Base-by-base conservation (phyloP, 805 yeast genomes). In the Candida palmyrensis region DNA sequence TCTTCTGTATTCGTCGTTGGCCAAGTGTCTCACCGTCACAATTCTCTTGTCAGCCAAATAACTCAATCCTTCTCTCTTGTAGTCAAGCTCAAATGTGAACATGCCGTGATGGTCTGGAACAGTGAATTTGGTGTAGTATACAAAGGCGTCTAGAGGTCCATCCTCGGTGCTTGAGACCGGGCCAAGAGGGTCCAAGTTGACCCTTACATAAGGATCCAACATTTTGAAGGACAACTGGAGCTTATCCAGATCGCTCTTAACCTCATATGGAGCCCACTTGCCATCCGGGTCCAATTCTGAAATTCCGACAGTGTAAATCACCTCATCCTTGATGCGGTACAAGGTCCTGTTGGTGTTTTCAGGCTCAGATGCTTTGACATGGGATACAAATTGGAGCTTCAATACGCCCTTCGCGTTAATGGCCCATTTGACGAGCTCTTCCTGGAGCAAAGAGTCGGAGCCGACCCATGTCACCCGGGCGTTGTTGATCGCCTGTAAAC, bases 71-170 rank as follows among this genome's bases (percentile, higher is more conserved):
- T 75, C 66, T 52, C 95, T 78, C 55, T 74, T 74, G 66, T 89
- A 89, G 48, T 83, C 82, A 29, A 83, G 69, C 40, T 71, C 71
- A 55, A 85, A 88, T 2, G 96, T 84, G 64, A 88, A 92, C 74
- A 92, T 83, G 37, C 99, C 99, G 59, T 92, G 96, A 51, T 88
- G 96, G 57, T 90, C 97, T 15, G 99, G 99, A 24, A 87, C 60
- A 29, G 71, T 71, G 59, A 92, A 87, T 33, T 65, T 59, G 13
- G 74, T 66, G 14, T 59, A 61, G 49, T 75, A 79, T 13, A 64
- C 53, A 30, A 54, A 62, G 25, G 70, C 49, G 49, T 77, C 80
- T 4, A 63, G 57, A 2, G 47, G 50, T 9, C 61, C 62, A 19
- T 61, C 60, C 6, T 48, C 55, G 2, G 49, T 35, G 3, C 64